Percentiles rank a stretch among this genome's conserved stretches.
phyloP scores from a whole-genome alignment of 768 basidiomycete genomes.

The Tricholoma sp. region DNA sequence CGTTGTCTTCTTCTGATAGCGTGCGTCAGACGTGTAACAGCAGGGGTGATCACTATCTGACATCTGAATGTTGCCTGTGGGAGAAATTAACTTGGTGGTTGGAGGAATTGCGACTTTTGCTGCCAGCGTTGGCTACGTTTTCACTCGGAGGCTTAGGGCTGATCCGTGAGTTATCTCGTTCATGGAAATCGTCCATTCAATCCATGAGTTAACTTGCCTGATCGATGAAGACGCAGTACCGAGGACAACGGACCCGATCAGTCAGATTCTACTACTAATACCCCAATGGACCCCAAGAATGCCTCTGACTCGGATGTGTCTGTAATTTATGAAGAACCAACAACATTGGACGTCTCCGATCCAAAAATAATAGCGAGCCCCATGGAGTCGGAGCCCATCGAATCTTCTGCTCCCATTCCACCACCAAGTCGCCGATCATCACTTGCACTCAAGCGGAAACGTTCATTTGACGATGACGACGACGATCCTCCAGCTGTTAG shows the following conservation, averaged over 20 bases:
- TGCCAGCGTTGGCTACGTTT: constrained; percentile 56
- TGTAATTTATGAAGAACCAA: not conserved
- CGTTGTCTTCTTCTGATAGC: not conserved
- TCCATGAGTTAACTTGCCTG: constrained; percentile 3
- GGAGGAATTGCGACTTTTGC: constrained; percentile 57
- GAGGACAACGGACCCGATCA: constrained; percentile 3
- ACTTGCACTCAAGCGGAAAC: constrained; percentile 23
- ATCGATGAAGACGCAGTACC: constrained; percentile 5
- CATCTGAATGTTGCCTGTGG: constrained; percentile 39
- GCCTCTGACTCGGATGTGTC: not conserved
- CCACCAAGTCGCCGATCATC: constrained; percentile 7
- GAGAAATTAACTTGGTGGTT: constrained; percentile 51
- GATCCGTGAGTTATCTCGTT: constrained; percentile 22
- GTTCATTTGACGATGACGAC: constrained; percentile 20
- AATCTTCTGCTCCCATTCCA: not conserved
- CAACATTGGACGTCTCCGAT: not conserved
- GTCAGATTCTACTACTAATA: not conserved
- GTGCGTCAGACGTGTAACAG: not conserved
- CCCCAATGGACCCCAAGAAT: not conserved
- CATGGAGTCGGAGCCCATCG: not conserved
- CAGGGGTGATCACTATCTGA: not conserved
- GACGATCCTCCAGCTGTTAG: constrained; percentile 11
- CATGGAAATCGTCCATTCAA: constrained; percentile 2
- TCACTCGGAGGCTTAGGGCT: constrained; percentile 34
- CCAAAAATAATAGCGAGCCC: not conserved